phyloP scores from a whole-genome alignment of 371 early-diverging fungal genomes.

The Apophysomyces trapeziformis region DNA sequence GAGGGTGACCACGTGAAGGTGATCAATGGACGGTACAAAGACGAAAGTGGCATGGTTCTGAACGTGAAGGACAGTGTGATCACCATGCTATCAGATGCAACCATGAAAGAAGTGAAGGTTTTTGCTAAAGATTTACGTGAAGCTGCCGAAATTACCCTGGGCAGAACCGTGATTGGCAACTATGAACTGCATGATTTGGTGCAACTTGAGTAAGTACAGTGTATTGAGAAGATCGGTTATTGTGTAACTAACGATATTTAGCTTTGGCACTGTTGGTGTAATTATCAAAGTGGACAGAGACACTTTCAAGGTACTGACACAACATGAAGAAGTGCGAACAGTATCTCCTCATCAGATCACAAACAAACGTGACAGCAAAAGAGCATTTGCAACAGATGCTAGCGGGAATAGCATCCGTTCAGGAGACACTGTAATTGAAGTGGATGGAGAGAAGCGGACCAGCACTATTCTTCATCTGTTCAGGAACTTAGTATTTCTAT shows the following conservation, averaged over 20 bases:
- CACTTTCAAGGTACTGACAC: conserved; percentile 77
- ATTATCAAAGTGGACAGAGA: conserved; percentile 85
- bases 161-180: conserved; percentile 55
- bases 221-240: not conserved
- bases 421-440: conserved; percentile 82
- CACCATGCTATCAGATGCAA: conserved; percentile 82
- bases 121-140: conserved; percentile 89
- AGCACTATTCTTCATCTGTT: conserved; percentile 76
- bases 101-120: conserved; percentile 75
- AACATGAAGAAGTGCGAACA: conserved; percentile 72
- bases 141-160: conserved; percentile 60
- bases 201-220: conserved; percentile 68
- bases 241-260: conserved; percentile 23
- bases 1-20: conserved; percentile 96
- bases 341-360: conserved; percentile 76
- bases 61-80: conserved; percentile 78
- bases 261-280: conserved; percentile 78
- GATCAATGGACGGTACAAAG: conserved; percentile 86
- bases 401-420: conserved; percentile 76
- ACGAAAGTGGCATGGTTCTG: conserved; percentile 89
- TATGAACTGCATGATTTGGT: conserved; percentile 91
- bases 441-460: conserved; percentile 61
- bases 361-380: conserved; percentile 65
- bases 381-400: conserved; percentile 80
- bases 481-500: conserved; percentile 67